Conservation (phyloP, 1,284 basidiomycete genomes). For the Moesziomyces parantarcticus region DNA sequence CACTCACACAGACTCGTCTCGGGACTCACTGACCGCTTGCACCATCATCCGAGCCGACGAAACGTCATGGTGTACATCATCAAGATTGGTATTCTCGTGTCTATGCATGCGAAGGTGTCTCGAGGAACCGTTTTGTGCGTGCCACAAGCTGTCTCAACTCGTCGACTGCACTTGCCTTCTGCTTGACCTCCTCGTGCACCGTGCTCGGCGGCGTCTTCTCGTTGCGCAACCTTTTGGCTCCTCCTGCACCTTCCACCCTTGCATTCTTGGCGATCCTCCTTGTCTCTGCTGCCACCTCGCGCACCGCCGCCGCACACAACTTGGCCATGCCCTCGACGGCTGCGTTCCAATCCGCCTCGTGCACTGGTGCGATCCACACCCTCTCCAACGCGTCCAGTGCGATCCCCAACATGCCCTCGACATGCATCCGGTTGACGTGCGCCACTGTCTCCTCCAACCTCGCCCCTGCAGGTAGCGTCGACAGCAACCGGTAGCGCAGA, state of each 20-base stretch:
- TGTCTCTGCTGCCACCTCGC: constrained; percentile 26
- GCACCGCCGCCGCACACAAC: constrained; percentile 21
- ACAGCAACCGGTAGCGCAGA: constrained; percentile 19
- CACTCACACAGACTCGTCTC: no score
- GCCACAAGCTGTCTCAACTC: constrained; percentile 28
- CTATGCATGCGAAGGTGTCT: constrained; percentile 5
- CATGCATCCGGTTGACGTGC: constrained; percentile 9
- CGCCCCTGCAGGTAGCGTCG: constrained; percentile 1
- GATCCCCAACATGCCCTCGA: constrained; percentile 21
- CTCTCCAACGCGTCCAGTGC: constrained; percentile 13
- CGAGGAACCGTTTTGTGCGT: constrained; percentile 29
- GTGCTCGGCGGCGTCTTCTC: background rate
- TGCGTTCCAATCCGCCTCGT: constrained; percentile 2
- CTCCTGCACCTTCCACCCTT: background rate
- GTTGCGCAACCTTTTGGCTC: background rate
- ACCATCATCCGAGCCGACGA: no score
- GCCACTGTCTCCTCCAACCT: constrained; percentile 4
- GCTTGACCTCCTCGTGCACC: background rate
- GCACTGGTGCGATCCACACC: constrained; percentile 24
- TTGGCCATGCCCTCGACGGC: constrained; percentile 5
- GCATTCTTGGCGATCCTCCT: constrained; percentile 13
- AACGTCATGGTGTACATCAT: no score
- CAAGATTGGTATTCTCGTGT: background rate
- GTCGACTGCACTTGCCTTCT: constrained; percentile 8
- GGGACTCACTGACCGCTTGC: no score